phyloP scores from a whole-genome alignment of 768 basidiomycete species.

The Leccinellum luteum region DNA sequence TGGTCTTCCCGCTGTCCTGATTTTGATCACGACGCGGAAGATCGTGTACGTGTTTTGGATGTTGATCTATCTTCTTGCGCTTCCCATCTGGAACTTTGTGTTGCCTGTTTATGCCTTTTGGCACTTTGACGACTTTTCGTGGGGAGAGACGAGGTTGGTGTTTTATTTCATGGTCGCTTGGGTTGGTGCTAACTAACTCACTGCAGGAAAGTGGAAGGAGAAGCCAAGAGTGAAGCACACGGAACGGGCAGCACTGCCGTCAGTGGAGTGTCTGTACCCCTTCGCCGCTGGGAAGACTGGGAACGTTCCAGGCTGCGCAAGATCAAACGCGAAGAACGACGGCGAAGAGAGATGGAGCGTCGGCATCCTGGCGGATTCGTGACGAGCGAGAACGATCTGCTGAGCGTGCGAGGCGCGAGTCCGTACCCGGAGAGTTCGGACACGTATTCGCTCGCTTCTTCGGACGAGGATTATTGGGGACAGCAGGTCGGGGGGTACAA shows the following conservation, averaged over 20 bases:
- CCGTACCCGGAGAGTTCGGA: constrained; percentile 77
- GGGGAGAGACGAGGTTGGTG: constrained; percentile 94
- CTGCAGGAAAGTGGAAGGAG: constrained; percentile 90
- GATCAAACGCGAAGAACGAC: constrained; percentile 79
- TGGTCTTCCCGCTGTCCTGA: constrained; percentile 89
- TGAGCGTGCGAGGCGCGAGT: constrained; percentile 56
- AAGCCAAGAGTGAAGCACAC: constrained; percentile 76
- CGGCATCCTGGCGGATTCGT: constrained; percentile 67
- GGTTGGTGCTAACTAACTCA: constrained; percentile 10
- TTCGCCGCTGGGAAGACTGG: constrained; percentile 99
- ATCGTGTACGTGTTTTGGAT: constrained; percentile 98
- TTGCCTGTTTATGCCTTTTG: constrained; percentile 96
- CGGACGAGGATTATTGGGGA: constrained; percentile 96
- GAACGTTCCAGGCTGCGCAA: constrained; percentile 93
- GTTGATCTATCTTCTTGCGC: constrained; percentile 87
- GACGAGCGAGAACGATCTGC: constrained; percentile 58
- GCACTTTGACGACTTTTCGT: constrained; percentile 99
- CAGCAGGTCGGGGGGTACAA: constrained; percentile 94
- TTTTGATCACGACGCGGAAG: constrained; percentile 92
- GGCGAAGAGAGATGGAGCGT: constrained; percentile 79
- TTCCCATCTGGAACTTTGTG: constrained; percentile 96
- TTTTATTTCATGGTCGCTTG: neutral
- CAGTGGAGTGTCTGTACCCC: constrained; percentile 66
- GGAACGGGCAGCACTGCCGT: constrained; percentile 56
- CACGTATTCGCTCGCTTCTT: constrained; percentile 74